phyloP scores from a whole-genome alignment of 768 basidiomycete species.

The Crucibulum laeve region DNA sequence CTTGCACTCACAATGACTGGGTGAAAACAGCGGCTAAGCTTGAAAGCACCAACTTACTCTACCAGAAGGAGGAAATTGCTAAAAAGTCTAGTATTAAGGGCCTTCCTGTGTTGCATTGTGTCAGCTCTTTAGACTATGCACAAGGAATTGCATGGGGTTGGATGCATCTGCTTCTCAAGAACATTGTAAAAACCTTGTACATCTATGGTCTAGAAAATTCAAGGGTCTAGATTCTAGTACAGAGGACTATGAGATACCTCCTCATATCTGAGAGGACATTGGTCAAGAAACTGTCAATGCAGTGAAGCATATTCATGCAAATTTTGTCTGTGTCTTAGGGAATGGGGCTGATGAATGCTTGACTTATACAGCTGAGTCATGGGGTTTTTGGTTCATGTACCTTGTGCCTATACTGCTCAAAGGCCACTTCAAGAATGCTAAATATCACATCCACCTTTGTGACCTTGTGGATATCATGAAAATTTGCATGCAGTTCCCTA shows the following conservation, averaged over 20 bases:
- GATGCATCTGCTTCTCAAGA: constrained; percentile 43
- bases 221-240: constrained; percentile 28
- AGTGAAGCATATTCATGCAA: constrained; percentile 21
- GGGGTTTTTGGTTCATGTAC: constrained; percentile 32
- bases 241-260: constrained; percentile 20
- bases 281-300: constrained; percentile 24
- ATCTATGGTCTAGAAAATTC: constrained; percentile 34
- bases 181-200: constrained; percentile 30
- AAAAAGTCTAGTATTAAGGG: constrained; percentile 25
- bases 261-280: constrained; percentile 26
- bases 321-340: constrained; percentile 22
- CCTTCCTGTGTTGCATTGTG: constrained; percentile 16
- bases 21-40: neutral
- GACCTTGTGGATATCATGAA: constrained; percentile 29
- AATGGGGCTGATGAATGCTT: constrained; percentile 19
- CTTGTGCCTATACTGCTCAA: constrained; percentile 31
- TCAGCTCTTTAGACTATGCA: constrained; percentile 23
- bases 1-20: constrained; percentile 14
- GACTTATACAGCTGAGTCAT: constrained; percentile 29
- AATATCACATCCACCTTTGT: constrained; percentile 33
- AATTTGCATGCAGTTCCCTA: constrained; percentile 24
- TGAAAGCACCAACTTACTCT: constrained; percentile 1
- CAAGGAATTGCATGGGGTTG: constrained; percentile 33
- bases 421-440: constrained; percentile 17
- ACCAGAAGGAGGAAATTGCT: constrained; percentile 8